These are phyloP conservation scores for Fusarium proliferatum DNA, from an alignment of 2,329 filamentous ascomycete species.

Conservation along the genomic window DNA sequence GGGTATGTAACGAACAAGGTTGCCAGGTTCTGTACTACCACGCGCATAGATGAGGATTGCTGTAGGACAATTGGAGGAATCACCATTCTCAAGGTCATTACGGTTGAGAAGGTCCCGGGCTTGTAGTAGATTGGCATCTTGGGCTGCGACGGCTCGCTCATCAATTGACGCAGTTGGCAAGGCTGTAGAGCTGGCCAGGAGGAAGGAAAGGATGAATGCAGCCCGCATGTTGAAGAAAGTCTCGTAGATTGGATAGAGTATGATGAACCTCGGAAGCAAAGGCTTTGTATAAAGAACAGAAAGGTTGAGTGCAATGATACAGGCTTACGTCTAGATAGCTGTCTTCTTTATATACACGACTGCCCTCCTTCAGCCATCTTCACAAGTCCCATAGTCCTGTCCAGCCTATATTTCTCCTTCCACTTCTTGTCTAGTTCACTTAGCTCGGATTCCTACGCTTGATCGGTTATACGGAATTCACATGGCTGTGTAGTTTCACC, in stretches of 20 bases:
- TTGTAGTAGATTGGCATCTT: neutral
- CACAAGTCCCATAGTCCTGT: neutral
- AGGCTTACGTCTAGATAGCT: neutral
- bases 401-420: neutral
- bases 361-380: neutral
- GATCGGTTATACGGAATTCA: neutral
- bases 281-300: neutral
- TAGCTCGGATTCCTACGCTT: neutral
- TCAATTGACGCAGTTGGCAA: neutral
- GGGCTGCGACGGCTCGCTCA: fast-evolving
- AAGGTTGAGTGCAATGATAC: fast-evolving
- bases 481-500: neutral
- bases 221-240: neutral
- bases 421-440: neutral
- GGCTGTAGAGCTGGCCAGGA: neutral
- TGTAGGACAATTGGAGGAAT: neutral
- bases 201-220: neutral
- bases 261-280: fast-evolving
- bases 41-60: conserved; percentile 7
- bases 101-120: neutral
- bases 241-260: fast-evolving
- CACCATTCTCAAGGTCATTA: neutral
- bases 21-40: neutral
- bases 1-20: neutral
- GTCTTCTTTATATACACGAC: neutral